Percentiles rank a stretch among this genome's conserved stretches.
phyloP scores from a whole-genome alignment of 2,329 filamentous ascomycete species.

The Apiospora malaysiana region DNA sequence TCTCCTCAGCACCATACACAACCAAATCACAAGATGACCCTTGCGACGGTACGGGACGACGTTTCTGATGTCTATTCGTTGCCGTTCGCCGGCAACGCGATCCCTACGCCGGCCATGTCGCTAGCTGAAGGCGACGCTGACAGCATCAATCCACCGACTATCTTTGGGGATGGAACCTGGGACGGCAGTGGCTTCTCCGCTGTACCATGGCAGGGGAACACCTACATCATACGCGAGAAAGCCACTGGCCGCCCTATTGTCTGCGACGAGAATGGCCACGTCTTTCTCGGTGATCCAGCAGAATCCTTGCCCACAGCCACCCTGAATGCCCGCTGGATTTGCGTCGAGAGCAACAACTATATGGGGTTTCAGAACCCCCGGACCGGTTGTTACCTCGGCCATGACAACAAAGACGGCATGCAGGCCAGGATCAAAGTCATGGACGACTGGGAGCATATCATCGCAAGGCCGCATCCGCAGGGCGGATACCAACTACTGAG shows the following conservation, averaged over 20 bases:
- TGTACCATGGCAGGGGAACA: constrained; percentile 1
- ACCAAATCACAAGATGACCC: no score
- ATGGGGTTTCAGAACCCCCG: neutral
- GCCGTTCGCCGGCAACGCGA: neutral
- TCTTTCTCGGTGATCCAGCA: neutral
- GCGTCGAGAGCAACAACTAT: constrained; percentile 7
- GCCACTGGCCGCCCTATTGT: neutral
- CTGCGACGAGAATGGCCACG: neutral
- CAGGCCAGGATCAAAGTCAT: neutral
- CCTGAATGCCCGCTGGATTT: neutral
- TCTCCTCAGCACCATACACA: no score
- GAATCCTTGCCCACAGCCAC: no score
- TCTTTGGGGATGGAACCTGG: neutral
- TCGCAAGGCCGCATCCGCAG: neutral
- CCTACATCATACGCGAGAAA: neutral
- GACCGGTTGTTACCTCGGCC: neutral
- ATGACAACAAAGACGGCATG: neutral
- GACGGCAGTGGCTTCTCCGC: neutral
- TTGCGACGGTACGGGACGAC: no score
- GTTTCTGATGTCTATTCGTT: neutral
- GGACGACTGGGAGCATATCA: neutral
- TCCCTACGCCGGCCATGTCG: neutral
- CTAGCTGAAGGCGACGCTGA: neutral
- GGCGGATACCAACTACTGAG: constrained; percentile 9
- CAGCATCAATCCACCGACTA: neutral